Conservation (phyloP, 73 alveolate genomes). For the Paramecium sexaurelia region DNA sequence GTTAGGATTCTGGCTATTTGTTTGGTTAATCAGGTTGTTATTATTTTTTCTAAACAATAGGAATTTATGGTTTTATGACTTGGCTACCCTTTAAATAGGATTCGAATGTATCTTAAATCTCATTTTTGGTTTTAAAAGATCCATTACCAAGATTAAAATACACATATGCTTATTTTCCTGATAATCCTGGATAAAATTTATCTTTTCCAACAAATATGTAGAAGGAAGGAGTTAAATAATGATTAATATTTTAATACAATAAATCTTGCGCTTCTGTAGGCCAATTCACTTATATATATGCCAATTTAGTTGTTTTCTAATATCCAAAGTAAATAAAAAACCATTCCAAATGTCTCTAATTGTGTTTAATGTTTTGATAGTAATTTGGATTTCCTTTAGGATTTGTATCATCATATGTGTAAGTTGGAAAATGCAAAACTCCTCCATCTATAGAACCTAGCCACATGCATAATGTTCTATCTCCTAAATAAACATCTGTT, state of each 20-base stretch:
- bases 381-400: not conserved
- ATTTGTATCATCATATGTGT: conserved; percentile 4
- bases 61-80: not conserved
- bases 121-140: not conserved
- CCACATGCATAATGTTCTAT: not conserved
- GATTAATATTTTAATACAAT: not conserved
- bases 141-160: not conserved
- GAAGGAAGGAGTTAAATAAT: not conserved
- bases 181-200: conserved; percentile 22
- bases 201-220: conserved; percentile 33
- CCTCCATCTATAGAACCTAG: conserved; percentile 15
- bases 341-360: conserved; percentile 27
- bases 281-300: not conserved
- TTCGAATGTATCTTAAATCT: not conserved
- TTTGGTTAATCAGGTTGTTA: not conserved
- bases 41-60: not conserved
- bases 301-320: not conserved
- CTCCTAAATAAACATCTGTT: conserved; percentile 21
- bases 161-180: conserved; percentile 3
- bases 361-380: not conserved
- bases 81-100: not conserved
- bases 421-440: conserved; percentile 7
- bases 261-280: not conserved
- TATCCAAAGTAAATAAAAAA: conserved; percentile 25
- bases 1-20: not conserved